A percentile compares a stretch with the other conserved stretches of the same genome.
Evolutionary conservation across 495 filamentous ascomycete species (phyloP).

Genomic region (Tuber umbilicatum): DNA sequence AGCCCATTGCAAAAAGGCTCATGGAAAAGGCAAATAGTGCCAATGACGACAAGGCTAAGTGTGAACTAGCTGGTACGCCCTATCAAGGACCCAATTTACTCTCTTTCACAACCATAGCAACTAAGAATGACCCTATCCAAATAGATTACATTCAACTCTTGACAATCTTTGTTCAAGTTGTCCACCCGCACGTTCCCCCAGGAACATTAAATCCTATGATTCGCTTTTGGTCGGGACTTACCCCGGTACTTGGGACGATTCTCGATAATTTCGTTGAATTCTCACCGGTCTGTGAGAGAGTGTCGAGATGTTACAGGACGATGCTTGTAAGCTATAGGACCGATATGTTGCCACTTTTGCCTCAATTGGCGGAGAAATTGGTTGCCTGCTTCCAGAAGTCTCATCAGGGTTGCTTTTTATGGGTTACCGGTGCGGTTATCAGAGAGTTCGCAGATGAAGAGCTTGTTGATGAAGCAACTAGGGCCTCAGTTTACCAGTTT

Average conservation of each 20-base stretch:
- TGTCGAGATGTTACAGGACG: conserved; percentile 89
- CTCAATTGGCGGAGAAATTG: conserved; percentile 77
- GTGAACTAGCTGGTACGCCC: conserved; percentile 69
- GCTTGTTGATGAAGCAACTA: conserved; percentile 72
- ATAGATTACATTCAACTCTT: conserved; percentile 83
- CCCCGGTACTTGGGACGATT: conserved; percentile 76
- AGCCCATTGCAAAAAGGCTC: conserved; percentile 78
- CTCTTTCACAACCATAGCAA: neutral
- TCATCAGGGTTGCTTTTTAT: conserved; percentile 91
- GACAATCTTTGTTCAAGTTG: conserved; percentile 73
- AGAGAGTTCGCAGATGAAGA: conserved; percentile 90
- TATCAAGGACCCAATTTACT: conserved; percentile 16
- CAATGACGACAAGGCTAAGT: conserved; percentile 67
- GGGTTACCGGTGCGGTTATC: conserved; percentile 90
- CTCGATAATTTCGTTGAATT: conserved; percentile 77
- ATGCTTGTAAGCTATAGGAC: conserved; percentile 95
- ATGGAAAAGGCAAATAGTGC: conserved; percentile 83
- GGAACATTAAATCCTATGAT: conserved; percentile 79
- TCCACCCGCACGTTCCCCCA: conserved; percentile 64
- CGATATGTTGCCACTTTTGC: conserved; percentile 76
- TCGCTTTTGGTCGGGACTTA: conserved; percentile 89
- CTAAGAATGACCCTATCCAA: neutral
- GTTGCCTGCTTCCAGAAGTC: conserved; percentile 75
- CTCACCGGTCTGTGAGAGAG: conserved; percentile 79
- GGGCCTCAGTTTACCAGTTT: conserved; percentile 83